phyloP scores from a whole-genome alignment of 2,329 filamentous ascomycete genomes.

The Xylariomycetidae sp. region DNA sequence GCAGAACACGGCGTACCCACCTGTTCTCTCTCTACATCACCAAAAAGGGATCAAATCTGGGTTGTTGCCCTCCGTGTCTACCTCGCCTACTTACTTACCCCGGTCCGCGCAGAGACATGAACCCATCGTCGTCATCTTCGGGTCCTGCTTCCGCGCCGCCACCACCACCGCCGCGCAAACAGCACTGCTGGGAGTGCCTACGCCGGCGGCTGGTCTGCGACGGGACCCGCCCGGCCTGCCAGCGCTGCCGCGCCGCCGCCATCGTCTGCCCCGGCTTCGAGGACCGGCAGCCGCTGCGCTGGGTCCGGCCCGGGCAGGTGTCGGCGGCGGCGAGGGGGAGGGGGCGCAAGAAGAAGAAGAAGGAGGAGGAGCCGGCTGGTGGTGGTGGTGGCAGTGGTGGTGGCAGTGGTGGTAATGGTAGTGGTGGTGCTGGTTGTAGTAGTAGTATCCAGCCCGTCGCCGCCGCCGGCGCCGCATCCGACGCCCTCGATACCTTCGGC shows the following conservation, averaged over 20 bases:
- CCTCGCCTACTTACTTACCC: no score
- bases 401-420: no score
- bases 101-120: no score
- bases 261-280: conserved; percentile 34
- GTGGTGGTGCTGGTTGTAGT: no score
- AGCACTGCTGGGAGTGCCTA: conserved; percentile 37
- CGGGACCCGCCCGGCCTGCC: conserved; percentile 29
- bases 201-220: conserved; percentile 36
- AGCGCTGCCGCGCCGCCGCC: conserved; percentile 27
- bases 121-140: no score
- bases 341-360: background rate
- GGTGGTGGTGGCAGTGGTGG: no score
- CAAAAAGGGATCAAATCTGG: no score
- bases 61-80: no score
- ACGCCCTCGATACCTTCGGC: conserved; percentile 2
- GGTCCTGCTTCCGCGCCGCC: background rate
- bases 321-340: conserved; percentile 3
- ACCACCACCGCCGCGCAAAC: conserved; percentile 4
- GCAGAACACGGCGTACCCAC: no score
- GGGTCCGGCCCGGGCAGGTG: conserved; percentile 33
- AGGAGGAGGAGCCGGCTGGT: background rate
- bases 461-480: no score
- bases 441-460: no score
- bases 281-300: conserved; percentile 31
- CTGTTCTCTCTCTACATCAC: no score